A percentile compares a stretch with the other conserved stretches of the same genome.
Conservation (phyloP, 179 eudicot species). For the Silene coronaria region DNA sequence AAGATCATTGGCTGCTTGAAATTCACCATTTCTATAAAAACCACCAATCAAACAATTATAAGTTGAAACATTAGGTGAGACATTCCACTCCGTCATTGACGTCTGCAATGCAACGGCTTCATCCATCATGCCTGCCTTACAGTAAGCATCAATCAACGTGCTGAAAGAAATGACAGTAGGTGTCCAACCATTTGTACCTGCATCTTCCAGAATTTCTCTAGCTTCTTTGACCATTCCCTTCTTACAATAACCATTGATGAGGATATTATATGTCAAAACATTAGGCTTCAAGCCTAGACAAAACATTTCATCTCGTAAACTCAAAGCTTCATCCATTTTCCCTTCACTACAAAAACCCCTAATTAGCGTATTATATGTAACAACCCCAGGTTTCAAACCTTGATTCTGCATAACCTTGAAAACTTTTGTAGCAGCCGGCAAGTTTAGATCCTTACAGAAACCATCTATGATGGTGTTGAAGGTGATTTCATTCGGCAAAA, state of each 20-base stretch:
- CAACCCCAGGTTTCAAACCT: conserved; percentile 38
- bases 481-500: conserved; percentile 48
- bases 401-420: conserved; percentile 49
- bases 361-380: conserved; percentile 46
- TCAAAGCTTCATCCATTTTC: conserved; percentile 34
- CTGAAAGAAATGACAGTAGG: conserved; percentile 38
- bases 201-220: conserved; percentile 39
- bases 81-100: conserved; percentile 32
- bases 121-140: conserved; percentile 47
- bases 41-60: conserved; percentile 60
- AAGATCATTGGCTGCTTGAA: conserved; percentile 34
- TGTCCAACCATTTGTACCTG: conserved; percentile 28
- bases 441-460: conserved; percentile 52
- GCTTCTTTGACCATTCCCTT: conserved; percentile 45
- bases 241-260: conserved; percentile 34
- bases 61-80: conserved; percentile 42
- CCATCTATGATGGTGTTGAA: conserved; percentile 55
- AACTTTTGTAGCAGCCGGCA: conserved; percentile 37
- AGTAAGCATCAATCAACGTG: conserved; percentile 49
- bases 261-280: conserved; percentile 33
- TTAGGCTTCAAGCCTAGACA: conserved; percentile 29
- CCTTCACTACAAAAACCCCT: conserved; percentile 46
- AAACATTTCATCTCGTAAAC: conserved; percentile 26
- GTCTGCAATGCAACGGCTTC: conserved; percentile 39
- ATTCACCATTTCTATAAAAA: conserved; percentile 38